Evolutionary conservation across 2,329 filamentous ascomycete genomes (phyloP).

Genomic region (Fusarium domesticum): DNA sequence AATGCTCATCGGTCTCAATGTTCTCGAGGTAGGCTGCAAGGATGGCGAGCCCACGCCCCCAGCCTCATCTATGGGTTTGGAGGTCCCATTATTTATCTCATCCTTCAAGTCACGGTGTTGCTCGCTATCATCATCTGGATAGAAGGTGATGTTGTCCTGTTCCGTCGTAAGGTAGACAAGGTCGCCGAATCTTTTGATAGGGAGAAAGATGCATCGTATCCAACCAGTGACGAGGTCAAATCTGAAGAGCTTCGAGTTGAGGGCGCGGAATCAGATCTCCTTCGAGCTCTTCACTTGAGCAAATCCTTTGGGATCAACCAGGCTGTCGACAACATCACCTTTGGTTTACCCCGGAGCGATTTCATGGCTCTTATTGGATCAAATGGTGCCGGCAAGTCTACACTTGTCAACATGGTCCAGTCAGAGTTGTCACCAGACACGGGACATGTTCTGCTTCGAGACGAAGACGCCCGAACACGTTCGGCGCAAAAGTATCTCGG

Average conservation of each 20-base stretch:
- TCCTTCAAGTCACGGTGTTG: constrained; percentile 65
- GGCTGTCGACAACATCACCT: constrained; percentile 69
- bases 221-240: constrained; percentile 28
- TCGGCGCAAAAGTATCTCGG: constrained; percentile 67
- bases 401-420: constrained; percentile 77
- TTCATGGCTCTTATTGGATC: constrained; percentile 74
- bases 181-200: constrained; percentile 9
- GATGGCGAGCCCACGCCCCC: constrained; percentile 60
- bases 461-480: constrained; percentile 55
- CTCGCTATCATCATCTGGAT: constrained; percentile 70
- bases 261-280: constrained; percentile 36
- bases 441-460: constrained; percentile 68
- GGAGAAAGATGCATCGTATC: constrained; percentile 13
- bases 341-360: constrained; percentile 64
- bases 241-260: constrained; percentile 28
- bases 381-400: constrained; percentile 80
- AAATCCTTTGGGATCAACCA: constrained; percentile 64
- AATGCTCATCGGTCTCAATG: constrained; percentile 71
- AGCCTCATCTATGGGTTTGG: constrained; percentile 63
- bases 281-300: constrained; percentile 65
- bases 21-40: constrained; percentile 72
- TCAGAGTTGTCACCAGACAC: constrained; percentile 69
- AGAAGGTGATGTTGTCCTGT: constrained; percentile 59
- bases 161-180: constrained; percentile 43
- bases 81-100: constrained; percentile 75